phyloP scores from a whole-genome alignment of 2,329 filamentous ascomycete species.

The Neopestalotiopsis sp. region DNA sequence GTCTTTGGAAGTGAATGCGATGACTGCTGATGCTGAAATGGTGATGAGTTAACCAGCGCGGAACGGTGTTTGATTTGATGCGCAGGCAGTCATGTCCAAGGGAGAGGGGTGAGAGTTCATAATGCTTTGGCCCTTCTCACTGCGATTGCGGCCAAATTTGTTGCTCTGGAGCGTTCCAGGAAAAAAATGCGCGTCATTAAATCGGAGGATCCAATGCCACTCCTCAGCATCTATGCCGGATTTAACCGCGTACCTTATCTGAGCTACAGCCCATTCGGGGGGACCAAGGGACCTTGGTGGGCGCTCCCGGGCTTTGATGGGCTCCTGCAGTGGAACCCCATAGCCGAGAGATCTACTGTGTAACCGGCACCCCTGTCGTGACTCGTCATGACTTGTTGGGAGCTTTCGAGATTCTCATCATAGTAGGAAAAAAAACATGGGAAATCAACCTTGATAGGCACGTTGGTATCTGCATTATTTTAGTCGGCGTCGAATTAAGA shows the following conservation, averaged over 20 bases:
- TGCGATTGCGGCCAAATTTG: slow-evolving; percentile 18
- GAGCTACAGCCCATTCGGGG: background rate
- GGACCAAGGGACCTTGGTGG: background rate
- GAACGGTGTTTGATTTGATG: background rate
- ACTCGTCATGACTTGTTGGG: too few relatives aligned
- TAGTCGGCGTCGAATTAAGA: too few relatives aligned
- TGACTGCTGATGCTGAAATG: background rate
- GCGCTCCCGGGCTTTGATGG: background rate
- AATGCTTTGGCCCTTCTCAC: slow-evolving; percentile 2
- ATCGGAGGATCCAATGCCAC: slow-evolving; percentile 10
- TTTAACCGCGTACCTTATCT: slow-evolving; percentile 6
- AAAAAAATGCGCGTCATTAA: slow-evolving; percentile 29
- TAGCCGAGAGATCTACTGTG: background rate
- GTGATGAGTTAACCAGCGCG: slow-evolving; percentile 19
- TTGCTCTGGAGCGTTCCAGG: slow-evolving; percentile 19
- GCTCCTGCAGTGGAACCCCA: background rate
- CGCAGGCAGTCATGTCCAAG: background rate
- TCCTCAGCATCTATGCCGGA: background rate
- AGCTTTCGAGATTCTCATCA: too few relatives aligned
- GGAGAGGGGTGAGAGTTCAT: slow-evolving; percentile 9
- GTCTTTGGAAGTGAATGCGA: background rate
- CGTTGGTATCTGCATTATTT: too few relatives aligned
- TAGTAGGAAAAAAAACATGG: too few relatives aligned
- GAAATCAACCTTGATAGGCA: too few relatives aligned
- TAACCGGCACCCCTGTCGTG: too few relatives aligned